Evolutionary conservation across 2,329 filamentous ascomycete genomes (phyloP), one percentile per base, ranked within the genome.

Genomic region (Ramularia endophylla): DNA sequence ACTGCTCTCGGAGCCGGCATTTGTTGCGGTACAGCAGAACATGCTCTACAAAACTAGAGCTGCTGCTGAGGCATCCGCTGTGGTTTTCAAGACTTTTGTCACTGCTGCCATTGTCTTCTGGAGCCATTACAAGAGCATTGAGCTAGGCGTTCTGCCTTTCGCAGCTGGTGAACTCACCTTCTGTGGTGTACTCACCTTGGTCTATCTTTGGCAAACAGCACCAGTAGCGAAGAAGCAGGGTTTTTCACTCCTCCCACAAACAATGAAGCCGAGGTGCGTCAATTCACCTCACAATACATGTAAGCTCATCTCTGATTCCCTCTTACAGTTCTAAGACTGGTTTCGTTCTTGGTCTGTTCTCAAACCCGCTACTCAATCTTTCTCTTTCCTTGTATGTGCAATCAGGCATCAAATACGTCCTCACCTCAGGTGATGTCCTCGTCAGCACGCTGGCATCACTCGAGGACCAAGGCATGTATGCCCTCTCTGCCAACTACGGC

Each of bases 361-460:
- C 86, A 44, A 69, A 69, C 8, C 75, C 80, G 2, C 79, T 94
- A 1, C 67, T 92, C 19, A 75, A 75, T 12, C 75, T 97, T 3
- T 84, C 84, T 3, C 73, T 75, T n/a, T 94, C 83, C 56, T 78
- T 97, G 62, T 90, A 88, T 66, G 70, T 88, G 5, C 92, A 98
- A 66, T 89, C 86, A 27, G 67, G 87, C 15, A 79, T 97, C 56
- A 98, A 98, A 65, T 90, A 97, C 61, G 62, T 97, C 38, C 77
- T 98, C 38, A 97, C 92, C 0, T 88, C 97, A 66, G 92, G 90
- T 45, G 92, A 98, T 66, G 87, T 88, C 2, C 78, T 97, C 53
- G 79, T 97, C 36, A 83, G 98, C 49, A 83, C 85, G 12, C 73
- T 97, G 43, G 83, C 89, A 5, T 80, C 81, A 0, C 76, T 92